phyloP scores from a whole-genome alignment of 441 rosid genomes.

The Euphorbia celastroides region DNA sequence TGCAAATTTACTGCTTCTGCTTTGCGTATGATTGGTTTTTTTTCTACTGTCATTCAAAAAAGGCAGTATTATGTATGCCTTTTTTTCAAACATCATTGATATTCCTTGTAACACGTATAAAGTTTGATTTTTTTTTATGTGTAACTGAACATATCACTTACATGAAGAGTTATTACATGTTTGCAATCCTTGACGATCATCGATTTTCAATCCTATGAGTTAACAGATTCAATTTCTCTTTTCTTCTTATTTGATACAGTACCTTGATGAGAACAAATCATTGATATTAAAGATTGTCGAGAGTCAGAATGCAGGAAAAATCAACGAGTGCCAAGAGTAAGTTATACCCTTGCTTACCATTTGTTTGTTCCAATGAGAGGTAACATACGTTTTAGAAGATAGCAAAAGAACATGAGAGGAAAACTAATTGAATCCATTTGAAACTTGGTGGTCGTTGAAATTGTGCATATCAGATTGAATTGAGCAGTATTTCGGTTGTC shows the following conservation, averaged over 20 bases:
- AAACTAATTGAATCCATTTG: not conserved
- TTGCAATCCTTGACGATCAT: not conserved
- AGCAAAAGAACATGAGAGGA: not conserved
- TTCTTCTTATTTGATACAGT: constrained; percentile 44
- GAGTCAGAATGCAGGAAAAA: constrained; percentile 91
- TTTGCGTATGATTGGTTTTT: not conserved
- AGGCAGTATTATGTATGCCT: not conserved
- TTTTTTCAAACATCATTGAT: not conserved
- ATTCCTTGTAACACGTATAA: not conserved
- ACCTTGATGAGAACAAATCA: constrained; percentile 97
- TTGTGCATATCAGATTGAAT: not conserved
- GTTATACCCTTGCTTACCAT: constrained; percentile 21
- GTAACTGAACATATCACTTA: not conserved
- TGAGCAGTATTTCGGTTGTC: not conserved
- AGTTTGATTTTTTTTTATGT: not conserved
- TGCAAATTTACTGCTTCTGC: not conserved
- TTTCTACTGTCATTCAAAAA: not conserved
- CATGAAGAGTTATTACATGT: no score
- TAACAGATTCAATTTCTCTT: not conserved
- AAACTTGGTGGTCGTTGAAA: no score
- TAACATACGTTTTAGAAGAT: not conserved
- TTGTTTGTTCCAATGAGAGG: not conserved
- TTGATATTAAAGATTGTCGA: constrained; percentile 97
- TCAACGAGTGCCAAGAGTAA: constrained; percentile 95
- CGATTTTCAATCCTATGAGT: not conserved